Evolutionary conservation across 805 yeast species (phyloP), one percentile per base, ranked within the genome.

Genomic region (Candida andamanensis): DNA sequence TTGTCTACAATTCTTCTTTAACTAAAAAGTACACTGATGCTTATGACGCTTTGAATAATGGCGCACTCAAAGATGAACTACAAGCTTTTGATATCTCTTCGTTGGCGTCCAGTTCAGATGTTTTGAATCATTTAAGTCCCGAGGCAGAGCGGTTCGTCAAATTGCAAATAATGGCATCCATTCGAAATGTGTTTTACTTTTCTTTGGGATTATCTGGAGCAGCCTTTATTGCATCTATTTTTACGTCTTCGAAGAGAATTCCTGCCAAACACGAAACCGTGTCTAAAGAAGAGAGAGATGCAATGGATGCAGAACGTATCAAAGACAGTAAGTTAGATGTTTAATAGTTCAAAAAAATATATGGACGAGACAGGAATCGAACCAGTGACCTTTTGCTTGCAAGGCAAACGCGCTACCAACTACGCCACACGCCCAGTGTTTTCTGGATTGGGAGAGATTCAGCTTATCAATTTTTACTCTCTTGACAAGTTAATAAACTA

Each of bases 341-440:
- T n/a, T n/a, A n/a, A n/a, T n/a, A n/a, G n/a, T n/a, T n/a, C n/a
- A n/a, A n/a, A n/a, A n/a, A n/a, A n/a, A n/a, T n/a, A n/a, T n/a
- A 39, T 76, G 81, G 82, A 76, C 81, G 78, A 72, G 79, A 72
- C 75, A 70, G 82, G 82, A 76, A 58, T 76, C 80, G 82, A 77
- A 77, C 82, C 81, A 69, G 64, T 72, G 83, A 75, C 83, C 83
- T 77, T 69, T 68, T 66, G 73, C 83, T 72, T 76, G 82, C 82
- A 74, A 76, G 77, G 82, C 77, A 69, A 67, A 69, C 81, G 82
- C 81, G 80, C 81, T 76, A 76, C 83, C 83, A 76, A 76, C 83
- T 76, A 72, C 81, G 81, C 83, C 79, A 76, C 78, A 72, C 78
- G 81, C 82, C 82, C 56, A n/a, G n/a, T n/a, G n/a, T n/a, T n/a